phyloP scores from a whole-genome alignment of 805 yeast genomes.

The Teunomyces stri region DNA sequence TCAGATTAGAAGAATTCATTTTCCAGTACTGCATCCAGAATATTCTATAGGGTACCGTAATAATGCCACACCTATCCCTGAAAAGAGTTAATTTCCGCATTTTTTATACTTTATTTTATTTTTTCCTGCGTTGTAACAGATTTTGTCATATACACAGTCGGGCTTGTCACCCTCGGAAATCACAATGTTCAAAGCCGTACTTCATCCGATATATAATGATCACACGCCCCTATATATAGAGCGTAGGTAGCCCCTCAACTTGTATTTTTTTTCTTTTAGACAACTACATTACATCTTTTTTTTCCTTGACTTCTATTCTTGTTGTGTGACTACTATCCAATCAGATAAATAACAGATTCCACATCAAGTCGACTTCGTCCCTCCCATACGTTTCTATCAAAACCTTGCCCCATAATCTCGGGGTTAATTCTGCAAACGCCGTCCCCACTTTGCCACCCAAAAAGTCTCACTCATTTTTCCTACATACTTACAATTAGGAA shows the following conservation, averaged over 20 bases:
- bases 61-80: not conserved
- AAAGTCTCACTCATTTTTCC: not conserved
- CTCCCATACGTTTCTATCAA: not conserved
- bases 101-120: not conserved
- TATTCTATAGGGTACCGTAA: not conserved
- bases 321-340: not conserved
- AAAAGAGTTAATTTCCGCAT: not conserved
- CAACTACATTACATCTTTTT: too few relatives aligned
- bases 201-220: not conserved
- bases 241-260: too few relatives aligned
- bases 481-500: not conserved
- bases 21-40: not conserved
- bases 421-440: not conserved
- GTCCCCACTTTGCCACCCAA: constrained; percentile 1
- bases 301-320: too few relatives aligned
- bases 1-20: not conserved
- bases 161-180: not conserved
- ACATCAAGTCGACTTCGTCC: not conserved
- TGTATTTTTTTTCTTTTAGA: too few relatives aligned
- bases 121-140: not conserved
- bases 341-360: not conserved
- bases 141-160: not conserved
- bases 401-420: not conserved
- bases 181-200: not conserved
- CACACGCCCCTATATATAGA: too few relatives aligned